Base-by-base conservation (phyloP, 495 filamentous ascomycete genomes). In the Tuber borchii region DNA sequence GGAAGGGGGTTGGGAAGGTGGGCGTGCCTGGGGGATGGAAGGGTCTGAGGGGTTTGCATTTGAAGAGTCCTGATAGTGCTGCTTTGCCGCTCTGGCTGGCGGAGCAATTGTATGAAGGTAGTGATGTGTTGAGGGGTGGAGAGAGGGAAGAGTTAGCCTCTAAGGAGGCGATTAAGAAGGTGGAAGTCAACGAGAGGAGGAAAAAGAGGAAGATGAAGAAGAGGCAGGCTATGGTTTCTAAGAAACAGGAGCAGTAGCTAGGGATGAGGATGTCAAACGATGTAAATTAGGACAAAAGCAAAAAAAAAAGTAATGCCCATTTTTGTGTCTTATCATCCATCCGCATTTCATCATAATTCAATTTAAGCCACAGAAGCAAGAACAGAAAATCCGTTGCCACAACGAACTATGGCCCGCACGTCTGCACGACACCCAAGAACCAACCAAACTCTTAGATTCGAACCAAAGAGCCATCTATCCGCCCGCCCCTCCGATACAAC, bases 1-100 rank as follows among this genome's bases (percentile, higher is more conserved):
- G 56, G 14, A 65, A 65, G 26, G 56, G 56, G 14, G 56, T 65
- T 16, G 26, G 56, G 14, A 93, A 90, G 74, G 26, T 65, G 56
- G 56, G 56, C 10, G 87, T 98, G 8, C 87, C 93, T 8, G 90
- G 93, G 79, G 90, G 92, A 74, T 97, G 94, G 94, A 88, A 88
- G 76, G 93, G 92, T 82, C 88, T 98, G 71, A 90, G 90, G 84
- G 88, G 88, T 70, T 83, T 98, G 70, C 93, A 97, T 85, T 87
- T 99, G 85, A 99, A 98, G 87, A 91, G 92, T 10, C 90, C 92
- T 16, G 89, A 91, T 79, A 96, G 93, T 16, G 91, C 89, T 75
- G 93, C 94, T 19, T 86, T 99, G 79, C 95, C 95, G 20, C 90
- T 99, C 76, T 99, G 93, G 91, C 86, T 97, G 81, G 91, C 95